phyloP scores from a whole-genome alignment of 129 eudicot species.

The Pulicaria dysenterica region DNA sequence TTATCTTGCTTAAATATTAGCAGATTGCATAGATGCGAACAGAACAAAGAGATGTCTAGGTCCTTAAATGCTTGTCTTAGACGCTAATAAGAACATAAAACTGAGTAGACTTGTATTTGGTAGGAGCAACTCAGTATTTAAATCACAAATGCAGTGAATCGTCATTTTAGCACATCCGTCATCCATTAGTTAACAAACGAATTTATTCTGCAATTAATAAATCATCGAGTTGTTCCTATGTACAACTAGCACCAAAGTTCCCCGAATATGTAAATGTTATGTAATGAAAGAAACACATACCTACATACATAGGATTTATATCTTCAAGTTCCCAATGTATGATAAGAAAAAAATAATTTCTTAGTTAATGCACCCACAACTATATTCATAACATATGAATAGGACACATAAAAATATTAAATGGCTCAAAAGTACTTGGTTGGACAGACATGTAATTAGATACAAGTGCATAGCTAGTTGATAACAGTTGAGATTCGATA shows the following conservation, averaged over 20 bases:
- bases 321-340: background rate
- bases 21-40: constrained; percentile 9
- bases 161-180: background rate
- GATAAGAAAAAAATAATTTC: background rate
- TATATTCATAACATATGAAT: no score
- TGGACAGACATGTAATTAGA: background rate
- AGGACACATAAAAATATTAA: background rate
- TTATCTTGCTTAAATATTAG: background rate
- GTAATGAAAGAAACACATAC: constrained; percentile 7
- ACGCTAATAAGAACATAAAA: constrained; percentile 30
- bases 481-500: constrained; percentile 3
- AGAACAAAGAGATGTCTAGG: constrained; percentile 20
- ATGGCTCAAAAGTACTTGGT: background rate
- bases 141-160: background rate
- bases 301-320: background rate
- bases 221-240: background rate
- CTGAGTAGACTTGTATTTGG: constrained; percentile 22
- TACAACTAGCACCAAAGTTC: constrained; percentile 8
- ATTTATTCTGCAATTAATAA: constrained; percentile 33
- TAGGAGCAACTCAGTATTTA: background rate
- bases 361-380: no score
- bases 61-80: constrained; percentile 33
- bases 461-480: background rate
- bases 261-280: constrained; percentile 6
- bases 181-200: constrained; percentile 7